These are phyloP conservation scores for Tylopilus balloui DNA, from an alignment of 768 basidiomycete species.

Conservation along the genomic window DNA sequence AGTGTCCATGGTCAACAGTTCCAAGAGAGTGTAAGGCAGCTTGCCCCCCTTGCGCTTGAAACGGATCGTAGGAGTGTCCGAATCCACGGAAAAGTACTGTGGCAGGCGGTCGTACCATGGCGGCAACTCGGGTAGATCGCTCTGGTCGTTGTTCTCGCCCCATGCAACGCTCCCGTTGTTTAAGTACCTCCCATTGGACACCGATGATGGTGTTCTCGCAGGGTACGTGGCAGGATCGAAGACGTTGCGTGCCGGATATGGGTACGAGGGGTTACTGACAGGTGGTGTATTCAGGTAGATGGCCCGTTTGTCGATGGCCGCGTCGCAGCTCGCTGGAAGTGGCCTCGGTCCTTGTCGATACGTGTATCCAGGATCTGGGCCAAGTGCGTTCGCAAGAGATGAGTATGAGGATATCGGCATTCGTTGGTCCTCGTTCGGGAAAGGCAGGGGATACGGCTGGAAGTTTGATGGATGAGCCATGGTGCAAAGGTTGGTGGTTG, in stretches of 20 bases:
- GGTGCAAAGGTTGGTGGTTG: conserved; percentile 1
- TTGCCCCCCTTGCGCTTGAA: conserved; percentile 28
- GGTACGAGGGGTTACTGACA: conserved; percentile 21
- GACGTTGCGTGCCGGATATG: conserved; percentile 30
- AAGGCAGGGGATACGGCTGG: conserved; percentile 18
- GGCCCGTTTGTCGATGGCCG: conserved; percentile 4
- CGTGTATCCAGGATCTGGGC: conserved; percentile 13
- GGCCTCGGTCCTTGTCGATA: conserved; percentile 1
- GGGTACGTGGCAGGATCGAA: conserved; percentile 22
- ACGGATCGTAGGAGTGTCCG: conserved; percentile 23
- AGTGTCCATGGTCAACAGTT: conserved; percentile 19
- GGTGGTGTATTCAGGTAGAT: conserved; percentile 20
- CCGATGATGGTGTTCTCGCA: conserved; percentile 2
- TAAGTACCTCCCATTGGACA: conserved; percentile 7
- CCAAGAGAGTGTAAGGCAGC: conserved; percentile 27
- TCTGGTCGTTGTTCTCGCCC: conserved; percentile 2
- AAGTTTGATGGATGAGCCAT: conserved; percentile 19
- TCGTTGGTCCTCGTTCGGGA: conserved; percentile 18
- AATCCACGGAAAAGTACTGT: conserved; percentile 15
- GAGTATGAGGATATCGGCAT: conserved; percentile 21
- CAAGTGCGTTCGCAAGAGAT: conserved; percentile 22
- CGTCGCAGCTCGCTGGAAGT: neutral
- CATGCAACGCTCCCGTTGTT: neutral
- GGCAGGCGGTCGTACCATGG: conserved; percentile 19
- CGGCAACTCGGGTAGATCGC: neutral